Evolutionary conservation across 495 filamentous ascomycete genomes (phyloP).

Genomic region (Niebla homalea): DNA sequence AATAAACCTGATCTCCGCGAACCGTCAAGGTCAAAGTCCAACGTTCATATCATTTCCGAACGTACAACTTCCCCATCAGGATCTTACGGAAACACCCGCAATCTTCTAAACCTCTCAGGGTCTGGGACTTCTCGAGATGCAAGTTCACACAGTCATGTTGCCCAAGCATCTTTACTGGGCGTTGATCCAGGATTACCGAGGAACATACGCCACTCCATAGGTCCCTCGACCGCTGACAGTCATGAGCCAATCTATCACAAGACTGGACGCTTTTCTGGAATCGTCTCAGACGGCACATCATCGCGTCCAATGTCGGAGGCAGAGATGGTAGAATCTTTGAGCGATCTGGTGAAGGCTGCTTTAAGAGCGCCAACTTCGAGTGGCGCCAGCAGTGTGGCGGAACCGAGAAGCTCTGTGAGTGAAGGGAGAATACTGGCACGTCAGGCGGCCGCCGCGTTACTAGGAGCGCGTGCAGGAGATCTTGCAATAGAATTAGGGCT

Average conservation of each 20-base stretch:
- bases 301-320: constrained; percentile 8
- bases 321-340: constrained; percentile 5
- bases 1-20: not conserved
- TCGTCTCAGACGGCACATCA: constrained; percentile 7
- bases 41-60: not conserved
- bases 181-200: too few relatives aligned
- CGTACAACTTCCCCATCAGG: not conserved
- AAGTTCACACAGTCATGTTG: too few relatives aligned
- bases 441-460: not conserved
- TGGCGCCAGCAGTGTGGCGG: not conserved
- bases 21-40: not conserved
- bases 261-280: constrained; percentile 1
- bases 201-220: too few relatives aligned
- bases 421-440: not conserved
- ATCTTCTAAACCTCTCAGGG: not conserved
- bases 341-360: not conserved
- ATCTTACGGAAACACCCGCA: constrained; percentile 1
- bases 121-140: too few relatives aligned
- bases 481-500: constrained; percentile 4
- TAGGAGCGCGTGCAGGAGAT: not conserved
- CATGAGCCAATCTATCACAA: not conserved
- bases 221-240: too few relatives aligned
- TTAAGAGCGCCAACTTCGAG: not conserved
- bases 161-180: too few relatives aligned
- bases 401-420: constrained; percentile 21